phyloP scores from a whole-genome alignment of 768 basidiomycete genomes.

The Podaxis sp. region DNA sequence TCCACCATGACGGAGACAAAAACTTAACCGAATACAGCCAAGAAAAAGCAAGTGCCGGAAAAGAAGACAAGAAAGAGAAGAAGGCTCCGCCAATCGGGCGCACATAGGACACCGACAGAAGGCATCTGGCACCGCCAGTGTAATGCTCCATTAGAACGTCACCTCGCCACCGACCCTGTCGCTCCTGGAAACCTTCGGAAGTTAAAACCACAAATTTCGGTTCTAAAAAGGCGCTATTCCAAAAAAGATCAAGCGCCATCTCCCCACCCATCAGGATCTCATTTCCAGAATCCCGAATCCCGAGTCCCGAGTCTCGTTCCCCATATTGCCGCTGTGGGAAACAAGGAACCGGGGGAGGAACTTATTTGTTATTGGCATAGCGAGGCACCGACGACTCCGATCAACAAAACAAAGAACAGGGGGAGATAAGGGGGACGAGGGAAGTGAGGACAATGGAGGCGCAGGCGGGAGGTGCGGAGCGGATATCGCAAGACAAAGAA shows the following conservation, averaged over 20 bases:
- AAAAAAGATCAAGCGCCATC: slow-evolving; percentile 5
- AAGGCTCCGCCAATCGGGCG: neutral
- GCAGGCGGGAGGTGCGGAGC: neutral
- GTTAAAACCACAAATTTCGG: neutral
- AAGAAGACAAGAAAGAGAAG: neutral
- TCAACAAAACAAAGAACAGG: neutral
- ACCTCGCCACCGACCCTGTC: neutral
- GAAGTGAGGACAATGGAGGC: neutral
- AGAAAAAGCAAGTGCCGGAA: neutral
- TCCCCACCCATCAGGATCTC: neutral
- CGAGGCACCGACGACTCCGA: neutral
- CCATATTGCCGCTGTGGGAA: neutral
- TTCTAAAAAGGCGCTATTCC: neutral
- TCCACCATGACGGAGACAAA: neutral
- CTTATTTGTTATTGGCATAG: neutral
- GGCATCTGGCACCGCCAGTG: neutral
- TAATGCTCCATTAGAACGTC: neutral
- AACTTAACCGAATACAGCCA: neutral
- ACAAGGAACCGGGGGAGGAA: neutral
- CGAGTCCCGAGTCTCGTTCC: neutral
- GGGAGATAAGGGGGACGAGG: neutral
- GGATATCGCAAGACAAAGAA: neutral
- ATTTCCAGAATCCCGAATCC: neutral
- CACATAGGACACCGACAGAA: neutral
- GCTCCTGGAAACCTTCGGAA: neutral